Evolutionary conservation across 352 stramenopile genomes (phyloP).

Genomic region (Plasmopara halstedii): DNA sequence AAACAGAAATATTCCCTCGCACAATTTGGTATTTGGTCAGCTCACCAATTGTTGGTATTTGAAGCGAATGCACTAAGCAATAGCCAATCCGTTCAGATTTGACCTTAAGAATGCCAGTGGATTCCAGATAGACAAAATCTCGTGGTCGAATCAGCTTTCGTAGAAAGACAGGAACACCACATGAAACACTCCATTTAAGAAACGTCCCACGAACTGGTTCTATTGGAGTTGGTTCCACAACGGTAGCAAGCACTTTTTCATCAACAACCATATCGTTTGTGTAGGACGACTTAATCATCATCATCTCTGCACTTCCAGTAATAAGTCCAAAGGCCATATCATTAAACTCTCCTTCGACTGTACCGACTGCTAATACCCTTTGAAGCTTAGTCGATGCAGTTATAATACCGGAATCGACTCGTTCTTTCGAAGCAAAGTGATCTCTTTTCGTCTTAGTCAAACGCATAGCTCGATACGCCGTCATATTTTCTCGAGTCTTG

Average conservation of each 20-base stretch:
- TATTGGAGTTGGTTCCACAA: constrained; percentile 24
- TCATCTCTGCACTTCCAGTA: constrained; percentile 17
- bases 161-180: constrained; percentile 21
- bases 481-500: constrained; percentile 18
- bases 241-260: constrained; percentile 32
- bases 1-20: constrained; percentile 38
- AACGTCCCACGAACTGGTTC: constrained; percentile 32
- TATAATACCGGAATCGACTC: constrained; percentile 16
- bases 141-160: constrained; percentile 30
- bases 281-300: constrained; percentile 36
- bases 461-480: constrained; percentile 21
- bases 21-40: constrained; percentile 24
- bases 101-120: constrained; percentile 21
- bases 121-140: constrained; percentile 44
- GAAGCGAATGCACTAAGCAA: constrained; percentile 40
- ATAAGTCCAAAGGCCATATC: constrained; percentile 35
- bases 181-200: constrained; percentile 36
- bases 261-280: constrained; percentile 43
- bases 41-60: constrained; percentile 27
- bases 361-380: constrained; percentile 19
- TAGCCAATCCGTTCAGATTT: constrained; percentile 30
- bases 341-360: constrained; percentile 23
- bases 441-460: constrained; percentile 10
- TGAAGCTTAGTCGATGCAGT: constrained; percentile 21
- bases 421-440: constrained; percentile 12